Evolutionary conservation across 192 early-diverging fungal species (phyloP).

Genomic region (Phlyctochytrium bullatum): DNA sequence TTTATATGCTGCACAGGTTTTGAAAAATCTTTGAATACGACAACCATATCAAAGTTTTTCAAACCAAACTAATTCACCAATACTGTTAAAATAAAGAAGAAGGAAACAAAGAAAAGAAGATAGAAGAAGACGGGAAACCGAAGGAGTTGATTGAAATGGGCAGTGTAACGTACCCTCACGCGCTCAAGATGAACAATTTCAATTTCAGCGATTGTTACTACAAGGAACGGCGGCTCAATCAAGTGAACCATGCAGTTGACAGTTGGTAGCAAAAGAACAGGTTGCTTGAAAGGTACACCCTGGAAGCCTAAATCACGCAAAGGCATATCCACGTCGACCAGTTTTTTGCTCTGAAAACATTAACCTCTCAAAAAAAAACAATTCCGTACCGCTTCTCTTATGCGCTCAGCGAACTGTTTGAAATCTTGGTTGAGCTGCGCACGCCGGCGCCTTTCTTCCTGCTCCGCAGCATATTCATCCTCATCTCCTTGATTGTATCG

Average conservation of each 20-base stretch:
- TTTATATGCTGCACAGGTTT: conserved; percentile 92
- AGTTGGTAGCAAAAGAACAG: conserved; percentile 92
- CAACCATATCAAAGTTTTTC: conserved; percentile 98
- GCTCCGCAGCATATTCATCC: conserved; percentile 94
- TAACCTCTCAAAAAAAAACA: background rate
- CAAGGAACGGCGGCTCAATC: conserved; percentile 88
- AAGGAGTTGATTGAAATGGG: background rate
- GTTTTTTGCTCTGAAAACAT: conserved; percentile 59
- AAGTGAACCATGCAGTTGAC: conserved; percentile 95
- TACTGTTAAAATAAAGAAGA: conserved; percentile 14
- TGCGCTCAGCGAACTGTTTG: conserved; percentile 85
- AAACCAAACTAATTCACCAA: conserved; percentile 93
- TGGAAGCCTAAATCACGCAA: conserved; percentile 91
- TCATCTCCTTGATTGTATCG: conserved; percentile 94
- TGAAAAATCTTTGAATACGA: conserved; percentile 93
- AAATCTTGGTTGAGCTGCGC: conserved; percentile 90
- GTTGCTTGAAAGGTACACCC: conserved; percentile 89
- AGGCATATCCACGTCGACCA: conserved; percentile 89
- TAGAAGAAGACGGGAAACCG: background rate
- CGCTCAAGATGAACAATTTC: conserved; percentile 96
- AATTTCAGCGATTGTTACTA: conserved; percentile 87
- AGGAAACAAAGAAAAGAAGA: background rate
- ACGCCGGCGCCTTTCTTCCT: conserved; percentile 88
- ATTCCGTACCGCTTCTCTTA: conserved; percentile 61
- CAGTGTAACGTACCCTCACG: conserved; percentile 55